phyloP scores from a whole-genome alignment of 2,329 filamentous ascomycete genomes.

The Amesomyces nigricolor region DNA sequence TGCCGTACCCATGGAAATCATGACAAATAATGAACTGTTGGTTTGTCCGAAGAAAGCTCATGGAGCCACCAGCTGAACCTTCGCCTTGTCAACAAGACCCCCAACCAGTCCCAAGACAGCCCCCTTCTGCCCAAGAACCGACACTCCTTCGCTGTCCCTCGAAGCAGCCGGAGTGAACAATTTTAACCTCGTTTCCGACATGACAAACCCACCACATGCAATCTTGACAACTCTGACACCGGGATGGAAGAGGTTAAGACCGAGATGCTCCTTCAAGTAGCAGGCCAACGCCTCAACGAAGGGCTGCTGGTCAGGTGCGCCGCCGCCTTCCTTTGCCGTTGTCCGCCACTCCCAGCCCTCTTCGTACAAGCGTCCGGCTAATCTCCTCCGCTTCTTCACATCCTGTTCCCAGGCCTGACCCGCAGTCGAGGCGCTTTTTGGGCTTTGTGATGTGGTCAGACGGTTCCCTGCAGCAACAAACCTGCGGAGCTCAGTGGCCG shows the following conservation, averaged over 20 bases:
- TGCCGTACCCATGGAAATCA: too few species aligned
- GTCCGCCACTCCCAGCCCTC: slow-evolving; percentile 49
- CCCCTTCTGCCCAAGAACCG: not conserved
- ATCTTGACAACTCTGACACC: slow-evolving; percentile 48
- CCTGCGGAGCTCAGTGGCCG: slow-evolving; percentile 41
- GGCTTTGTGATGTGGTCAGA: not conserved
- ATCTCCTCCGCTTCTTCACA: slow-evolving; percentile 36
- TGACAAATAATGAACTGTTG: too few species aligned
- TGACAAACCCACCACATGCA: slow-evolving; percentile 50
- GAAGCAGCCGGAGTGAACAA: slow-evolving; percentile 20
- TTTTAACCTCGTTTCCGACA: slow-evolving; percentile 50
- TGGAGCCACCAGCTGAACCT: not conserved
- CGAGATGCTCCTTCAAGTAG: slow-evolving; percentile 49
- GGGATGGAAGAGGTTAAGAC: slow-evolving; percentile 50
- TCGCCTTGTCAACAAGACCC: slow-evolving; percentile 17
- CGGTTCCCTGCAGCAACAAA: slow-evolving; percentile 41
- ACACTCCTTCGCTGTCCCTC: not conserved
- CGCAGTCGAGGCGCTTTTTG: slow-evolving; percentile 17
- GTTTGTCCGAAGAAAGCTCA: not conserved
- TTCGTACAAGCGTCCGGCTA: slow-evolving; percentile 44
- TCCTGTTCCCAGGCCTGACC: slow-evolving; percentile 32
- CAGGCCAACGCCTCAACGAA: slow-evolving; percentile 46
- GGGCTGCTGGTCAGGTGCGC: slow-evolving; percentile 29
- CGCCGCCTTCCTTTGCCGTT: not conserved
- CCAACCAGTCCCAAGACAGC: slow-evolving; percentile 19